phyloP scores from a whole-genome alignment of 2,329 filamentous ascomycete genomes.

The Curvularia verruculosa region DNA sequence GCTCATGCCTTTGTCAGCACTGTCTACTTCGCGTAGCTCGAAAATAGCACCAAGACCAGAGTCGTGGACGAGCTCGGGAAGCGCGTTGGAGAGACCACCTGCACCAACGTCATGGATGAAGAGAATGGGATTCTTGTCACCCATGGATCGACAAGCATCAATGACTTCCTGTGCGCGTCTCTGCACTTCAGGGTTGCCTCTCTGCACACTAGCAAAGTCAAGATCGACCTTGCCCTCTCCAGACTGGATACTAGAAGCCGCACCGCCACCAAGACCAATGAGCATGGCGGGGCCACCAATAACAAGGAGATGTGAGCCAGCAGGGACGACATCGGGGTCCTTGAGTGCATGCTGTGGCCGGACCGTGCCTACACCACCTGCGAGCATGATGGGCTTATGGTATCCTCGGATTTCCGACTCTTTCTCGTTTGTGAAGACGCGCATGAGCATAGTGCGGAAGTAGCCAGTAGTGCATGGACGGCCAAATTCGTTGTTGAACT shows the following conservation, averaged over 20 bases:
- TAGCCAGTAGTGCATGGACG: conserved; percentile 86
- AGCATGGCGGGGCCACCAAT: conserved; percentile 97
- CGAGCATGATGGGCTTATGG: conserved; percentile 99
- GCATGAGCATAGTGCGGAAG: conserved; percentile 85
- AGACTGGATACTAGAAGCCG: conserved; percentile 88
- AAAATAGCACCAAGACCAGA: conserved; percentile 89
- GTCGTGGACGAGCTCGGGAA: conserved; percentile 90
- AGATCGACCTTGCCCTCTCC: conserved; percentile 88
- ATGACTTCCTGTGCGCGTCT: conserved; percentile 97
- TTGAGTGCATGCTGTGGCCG: conserved; percentile 91
- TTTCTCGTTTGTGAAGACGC: conserved; percentile 65
- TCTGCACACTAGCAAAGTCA: conserved; percentile 95
- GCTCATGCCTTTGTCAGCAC: conserved; percentile 87
- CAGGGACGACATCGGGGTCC: conserved; percentile 74
- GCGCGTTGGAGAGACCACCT: conserved; percentile 81
- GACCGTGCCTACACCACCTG: conserved; percentile 91
- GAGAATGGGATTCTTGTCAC: conserved; percentile 84
- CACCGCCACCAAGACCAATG: conserved; percentile 93
- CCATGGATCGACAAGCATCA: conserved; percentile 86
- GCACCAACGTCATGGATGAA: conserved; percentile 98
- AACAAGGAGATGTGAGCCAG: conserved; percentile 90
- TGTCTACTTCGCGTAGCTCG: conserved; percentile 93
- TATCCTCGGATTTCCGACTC: conserved; percentile 81
- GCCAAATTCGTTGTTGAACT: conserved; percentile 98
- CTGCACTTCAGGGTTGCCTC: conserved; percentile 96